Evolutionary conservation across 2,329 filamentous ascomycete species (phyloP), one percentile per base, ranked within the genome.

Genomic region (Cucurbitaria berberidis): DNA sequence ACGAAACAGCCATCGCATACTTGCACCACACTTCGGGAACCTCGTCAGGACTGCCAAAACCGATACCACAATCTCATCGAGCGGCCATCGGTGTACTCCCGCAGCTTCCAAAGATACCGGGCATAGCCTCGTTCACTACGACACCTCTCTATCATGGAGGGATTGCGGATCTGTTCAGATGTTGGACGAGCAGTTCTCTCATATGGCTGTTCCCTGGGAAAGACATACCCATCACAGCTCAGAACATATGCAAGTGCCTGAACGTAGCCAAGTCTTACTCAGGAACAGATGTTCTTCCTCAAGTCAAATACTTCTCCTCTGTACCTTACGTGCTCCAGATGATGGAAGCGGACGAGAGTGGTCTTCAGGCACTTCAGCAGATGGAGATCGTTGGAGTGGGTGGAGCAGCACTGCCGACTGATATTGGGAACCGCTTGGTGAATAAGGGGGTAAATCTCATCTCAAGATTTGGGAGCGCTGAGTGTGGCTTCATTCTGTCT

Each of bases 261-360:
- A 60, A 75, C 0, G 63, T 67, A 11, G 77, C 81, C 3, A 64
- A 27, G 51, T 61, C 36, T 13, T 38, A 60, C 38, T 26, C 66
- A 48, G 11, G 47, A n/a, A 47, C 45, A n/a, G 53, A 48, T 43
- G 49, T 55, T n/a, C 45, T 59, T 4, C 71, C 75, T 0, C 57
- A 63, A 19, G 74, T 86, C 2, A 78, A 74, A 35, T 87, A 87
- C 59, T 88, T 89, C 60, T 84, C 85, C 0, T 85, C 81, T 0
- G 86, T 89, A 0, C 90, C 90, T 7, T 98, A 93, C 69, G 92
- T 98, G 30, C 83, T 89, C 70, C 91, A 91, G 42, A 84, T 98
- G 62, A 96, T 99, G 89, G 84, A 88, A 66, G 88, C 92, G 10
- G 96, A 91, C 64, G 91, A 96, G 76, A 90, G 95, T 76, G 92